Evolutionary conservation across 2,329 filamentous ascomycete species (phyloP), one percentile per base, ranked within the genome.

Genomic region (Diaporthe caulivora): DNA sequence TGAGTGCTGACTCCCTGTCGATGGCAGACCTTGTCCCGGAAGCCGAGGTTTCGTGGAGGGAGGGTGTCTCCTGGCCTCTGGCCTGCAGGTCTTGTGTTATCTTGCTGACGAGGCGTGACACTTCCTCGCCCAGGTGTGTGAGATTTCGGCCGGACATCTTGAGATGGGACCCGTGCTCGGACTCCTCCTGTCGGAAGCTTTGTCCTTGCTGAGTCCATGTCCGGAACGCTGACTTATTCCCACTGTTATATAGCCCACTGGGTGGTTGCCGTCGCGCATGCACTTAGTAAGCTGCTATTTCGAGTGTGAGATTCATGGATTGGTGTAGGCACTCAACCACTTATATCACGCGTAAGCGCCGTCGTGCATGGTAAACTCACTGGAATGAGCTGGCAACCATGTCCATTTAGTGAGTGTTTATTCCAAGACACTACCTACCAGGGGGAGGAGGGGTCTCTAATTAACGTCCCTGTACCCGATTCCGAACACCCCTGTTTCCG

Each of bases 231-330:
- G n/a, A 26, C n/a, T n/a, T n/a, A n/a, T 26, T 60, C n/a, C 17
- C 17, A 21, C 40, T 24, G 13, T 64, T 64, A 64, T 34, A 64
- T 18, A 17, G 18, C 2, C 7, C 17, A 31, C 21, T 15, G 18
- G 26, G 7, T 64, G 42, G 21, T 26, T 34, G 40, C 21, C 49
- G 10, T 64, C 29, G 13, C 26, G 1, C 26, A 31, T 44, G 60
- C 60, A 64, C 42, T 64, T 64, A 64, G 42, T 64, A 64, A 64
- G 60, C 42, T 17, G 26, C 26, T 26, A 10, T 29, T 42, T 24
- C n/a, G n/a, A n/a, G n/a, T n/a, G n/a, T 47, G 26, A 17, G 42
- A 34, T 44, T n/a, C n/a, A n/a, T n/a, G n/a, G n/a, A n/a, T n/a
- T n/a, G 58, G 58, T 49, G 26, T 64, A 15, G 18, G 34, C 24